Percentiles rank a stretch among this genome's conserved stretches.
Conservation (phyloP, 2,329 filamentous ascomycete genomes). For the Ophiostoma piceae region DNA sequence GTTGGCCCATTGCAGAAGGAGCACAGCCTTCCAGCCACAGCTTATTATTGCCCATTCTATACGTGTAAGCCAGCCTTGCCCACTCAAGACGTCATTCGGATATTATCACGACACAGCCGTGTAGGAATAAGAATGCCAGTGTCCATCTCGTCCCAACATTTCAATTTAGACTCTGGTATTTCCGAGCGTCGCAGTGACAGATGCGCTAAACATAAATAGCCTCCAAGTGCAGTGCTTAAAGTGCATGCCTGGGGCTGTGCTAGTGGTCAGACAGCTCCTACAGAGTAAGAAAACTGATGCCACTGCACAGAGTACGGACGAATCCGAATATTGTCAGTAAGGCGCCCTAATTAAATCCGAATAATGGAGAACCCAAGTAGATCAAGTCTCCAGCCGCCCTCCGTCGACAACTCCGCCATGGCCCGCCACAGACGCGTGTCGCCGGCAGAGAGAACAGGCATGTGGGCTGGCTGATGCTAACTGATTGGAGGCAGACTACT, state of each 20-base stretch:
- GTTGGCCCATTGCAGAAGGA: background rate
- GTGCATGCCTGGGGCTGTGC: constrained; percentile 1
- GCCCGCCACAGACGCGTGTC: constrained; percentile 9
- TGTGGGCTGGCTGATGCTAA: background rate
- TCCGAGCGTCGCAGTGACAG: background rate
- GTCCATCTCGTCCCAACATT: background rate
- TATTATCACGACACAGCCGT: background rate
- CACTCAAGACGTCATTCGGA: background rate
- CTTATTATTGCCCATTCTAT: background rate
- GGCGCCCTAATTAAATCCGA: background rate
- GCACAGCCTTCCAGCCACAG: background rate
- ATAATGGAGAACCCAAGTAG: background rate
- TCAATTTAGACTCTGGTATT: background rate
- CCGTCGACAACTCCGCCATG: constrained; percentile 5
- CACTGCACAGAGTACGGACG: background rate
- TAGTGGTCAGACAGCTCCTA: background rate
- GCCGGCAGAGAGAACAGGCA: background rate
- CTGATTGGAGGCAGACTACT: background rate
- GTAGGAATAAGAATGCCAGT: background rate
- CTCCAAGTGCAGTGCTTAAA: background rate
- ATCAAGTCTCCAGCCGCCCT: background rate
- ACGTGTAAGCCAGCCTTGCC: background rate
- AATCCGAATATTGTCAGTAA: background rate
- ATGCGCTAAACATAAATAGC: background rate
- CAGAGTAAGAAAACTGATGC: background rate